phyloP scores from a whole-genome alignment of 2,329 filamentous ascomycete genomes.

The Colletotrichum sidae region DNA sequence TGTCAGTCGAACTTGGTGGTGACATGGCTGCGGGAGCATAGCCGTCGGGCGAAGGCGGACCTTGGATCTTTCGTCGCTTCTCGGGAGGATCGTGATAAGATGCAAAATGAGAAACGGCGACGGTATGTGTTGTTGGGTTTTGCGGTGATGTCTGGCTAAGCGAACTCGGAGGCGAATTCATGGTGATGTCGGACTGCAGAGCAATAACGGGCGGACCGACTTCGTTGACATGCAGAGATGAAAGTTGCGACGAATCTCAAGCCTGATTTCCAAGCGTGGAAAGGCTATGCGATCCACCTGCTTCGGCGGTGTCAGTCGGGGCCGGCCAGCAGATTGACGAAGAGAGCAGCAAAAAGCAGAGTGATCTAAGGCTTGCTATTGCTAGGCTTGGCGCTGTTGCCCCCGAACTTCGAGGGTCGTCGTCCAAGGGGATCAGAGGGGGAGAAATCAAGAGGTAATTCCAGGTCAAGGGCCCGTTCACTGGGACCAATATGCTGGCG shows the following conservation, averaged over 20 bases:
- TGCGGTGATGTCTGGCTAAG: conserved; percentile 9
- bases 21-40: conserved; percentile 30
- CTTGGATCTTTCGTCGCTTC: conserved; percentile 21
- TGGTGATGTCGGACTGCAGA: conserved; percentile 20
- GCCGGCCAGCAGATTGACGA: too few relatives aligned
- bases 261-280: too few relatives aligned
- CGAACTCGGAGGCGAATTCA: conserved; percentile 38
- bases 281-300: too few relatives aligned
- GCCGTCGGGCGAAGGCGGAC: conserved; percentile 29
- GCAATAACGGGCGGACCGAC: not conserved
- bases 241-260: not conserved
- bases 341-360: too few relatives aligned
- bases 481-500: conserved; percentile 13
- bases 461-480: conserved; percentile 17
- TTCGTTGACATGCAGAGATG: not conserved
- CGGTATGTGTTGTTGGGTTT: conserved; percentile 7
- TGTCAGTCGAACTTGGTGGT: conserved; percentile 29
- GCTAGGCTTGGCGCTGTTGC: too few relatives aligned
- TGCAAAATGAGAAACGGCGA: not conserved
- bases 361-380: too few relatives aligned
- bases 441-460: not conserved
- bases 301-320: not conserved
- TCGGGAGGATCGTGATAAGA: conserved; percentile 10
- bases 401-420: too few relatives aligned
- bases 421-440: conserved; percentile 1